Evolutionary conservation across 2,329 filamentous ascomycete species (phyloP).

Genomic region (Alternaria gansuensis): DNA sequence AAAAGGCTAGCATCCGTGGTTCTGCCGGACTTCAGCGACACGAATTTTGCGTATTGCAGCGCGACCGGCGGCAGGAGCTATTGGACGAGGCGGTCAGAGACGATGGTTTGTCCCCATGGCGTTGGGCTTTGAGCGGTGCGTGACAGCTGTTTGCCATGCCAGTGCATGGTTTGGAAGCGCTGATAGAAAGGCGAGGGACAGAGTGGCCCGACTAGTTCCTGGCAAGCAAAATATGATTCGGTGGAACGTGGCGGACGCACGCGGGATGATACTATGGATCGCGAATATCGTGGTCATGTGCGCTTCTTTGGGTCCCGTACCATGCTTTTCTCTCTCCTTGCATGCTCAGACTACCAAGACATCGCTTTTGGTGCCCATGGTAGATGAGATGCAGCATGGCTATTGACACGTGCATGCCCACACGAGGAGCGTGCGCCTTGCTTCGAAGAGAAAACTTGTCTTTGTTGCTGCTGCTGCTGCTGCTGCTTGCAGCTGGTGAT

Average conservation of each 20-base stretch:
- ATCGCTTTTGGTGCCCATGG: neutral
- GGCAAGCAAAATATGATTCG: constrained; percentile 19
- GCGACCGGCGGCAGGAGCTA: constrained; percentile 10
- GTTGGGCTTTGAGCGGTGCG: constrained; percentile 4
- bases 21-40: constrained; percentile 25
- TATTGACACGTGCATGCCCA: constrained; percentile 18
- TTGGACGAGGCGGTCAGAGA: constrained; percentile 6
- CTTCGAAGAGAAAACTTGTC: neutral
- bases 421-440: constrained; percentile 4
- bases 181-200: constrained; percentile 15
- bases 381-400: constrained; percentile 1
- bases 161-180: constrained; percentile 8
- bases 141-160: constrained; percentile 5
- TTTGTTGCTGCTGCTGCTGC: constrained; percentile 4
- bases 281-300: constrained; percentile 28
- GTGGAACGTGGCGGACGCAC: constrained; percentile 17
- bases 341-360: neutral
- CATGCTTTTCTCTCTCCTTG: constrained; percentile 12
- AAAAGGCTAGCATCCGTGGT: constrained; percentile 45
- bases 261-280: constrained; percentile 20
- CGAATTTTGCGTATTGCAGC: constrained; percentile 19
- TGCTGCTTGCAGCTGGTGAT: neutral
- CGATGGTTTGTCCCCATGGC: constrained; percentile 4
- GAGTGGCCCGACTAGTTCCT: constrained; percentile 22
- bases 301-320: constrained; percentile 17